phyloP scores from a whole-genome alignment of 2,329 filamentous ascomycete species.

The Monilinia aucupariae region DNA sequence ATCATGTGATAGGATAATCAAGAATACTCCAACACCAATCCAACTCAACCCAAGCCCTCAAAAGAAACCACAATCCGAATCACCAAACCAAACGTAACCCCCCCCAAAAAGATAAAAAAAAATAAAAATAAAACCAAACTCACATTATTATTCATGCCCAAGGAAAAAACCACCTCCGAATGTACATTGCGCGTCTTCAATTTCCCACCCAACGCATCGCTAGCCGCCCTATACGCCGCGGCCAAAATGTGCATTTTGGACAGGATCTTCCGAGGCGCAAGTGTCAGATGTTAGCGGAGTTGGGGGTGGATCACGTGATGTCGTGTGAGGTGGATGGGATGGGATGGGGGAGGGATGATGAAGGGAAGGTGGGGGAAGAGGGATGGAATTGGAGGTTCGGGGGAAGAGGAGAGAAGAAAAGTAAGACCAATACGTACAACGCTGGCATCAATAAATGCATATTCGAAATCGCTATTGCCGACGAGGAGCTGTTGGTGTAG shows the following conservation, averaged over 20 bases:
- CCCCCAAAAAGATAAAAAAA: too few relatives aligned
- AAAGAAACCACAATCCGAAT: too few relatives aligned
- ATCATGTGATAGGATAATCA: too few relatives aligned
- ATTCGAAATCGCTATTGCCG: conserved; percentile 81
- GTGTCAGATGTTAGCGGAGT: too few relatives aligned
- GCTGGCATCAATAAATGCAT: conserved; percentile 85
- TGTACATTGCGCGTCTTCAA: conserved; percentile 49
- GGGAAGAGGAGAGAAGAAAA: background rate
- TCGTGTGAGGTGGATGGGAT: background rate
- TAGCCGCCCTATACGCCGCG: conserved; percentile 47
- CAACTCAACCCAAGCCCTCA: too few relatives aligned
- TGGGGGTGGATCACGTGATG: conserved; percentile 15
- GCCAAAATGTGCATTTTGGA: conserved; percentile 45
- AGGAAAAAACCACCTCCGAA: conserved; percentile 51
- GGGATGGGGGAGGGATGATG: background rate
- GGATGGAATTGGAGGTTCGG: background rate
- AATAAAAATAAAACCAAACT: conserved; percentile 8
- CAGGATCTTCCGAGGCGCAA: conserved; percentile 38
- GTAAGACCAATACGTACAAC: conserved; percentile 48
- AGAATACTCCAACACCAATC: too few relatives aligned
- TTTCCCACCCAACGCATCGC: conserved; percentile 39
- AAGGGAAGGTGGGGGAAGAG: background rate
- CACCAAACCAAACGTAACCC: too few relatives aligned
- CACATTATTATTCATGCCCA: conserved; percentile 52
- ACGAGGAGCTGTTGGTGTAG: conserved; percentile 79